Base-by-base conservation (phyloP, 106 monocot genomes). In the Gastrodia elata region DNA sequence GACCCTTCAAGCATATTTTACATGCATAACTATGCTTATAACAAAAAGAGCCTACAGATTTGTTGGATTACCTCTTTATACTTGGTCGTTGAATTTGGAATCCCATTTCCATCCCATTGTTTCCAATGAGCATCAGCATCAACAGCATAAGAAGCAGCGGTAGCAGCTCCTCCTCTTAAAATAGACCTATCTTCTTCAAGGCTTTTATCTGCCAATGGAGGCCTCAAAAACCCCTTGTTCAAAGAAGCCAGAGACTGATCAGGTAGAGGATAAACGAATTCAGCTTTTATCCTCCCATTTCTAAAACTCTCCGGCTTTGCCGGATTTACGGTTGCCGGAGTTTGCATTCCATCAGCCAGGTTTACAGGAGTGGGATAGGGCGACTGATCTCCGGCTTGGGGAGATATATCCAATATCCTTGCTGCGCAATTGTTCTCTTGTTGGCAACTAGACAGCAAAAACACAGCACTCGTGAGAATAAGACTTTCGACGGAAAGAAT, bases 21-120 rank as follows among this genome's bases (percentile, higher is more conserved):
- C n/a, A n/a, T n/a, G n/a, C n/a, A n/a, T n/a, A n/a, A n/a, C n/a
- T n/a, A n/a, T n/a, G n/a, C n/a, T n/a, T n/a, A n/a, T n/a, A n/a
- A n/a, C n/a, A n/a, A n/a, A n/a, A n/a, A n/a, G n/a, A n/a, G n/a
- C n/a, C n/a, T n/a, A n/a, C n/a, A n/a, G n/a, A n/a, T n/a, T n/a
- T n/a, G 37, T 8, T 44, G 0, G 58, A 20, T n/a, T 1, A 93
- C 97, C 84, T 98, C 97, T 74, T 88, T 98, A 69, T 98, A 98
- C 65, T 98, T 98, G 41, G 79, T 88, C 41, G 97, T 98, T 22
- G 92, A 88, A 77, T 98, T 98, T 72, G 97, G 97, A 77, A 98
- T 93, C 30, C 97, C 97, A 83, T 93, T 98, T 69, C 96, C 90
- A 82, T 90, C 92, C 86, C 87, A 92, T 69, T 71, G 44, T 64